phyloP scores from a whole-genome alignment of 164 flowering plant species.

The Aristolochia californica region DNA sequence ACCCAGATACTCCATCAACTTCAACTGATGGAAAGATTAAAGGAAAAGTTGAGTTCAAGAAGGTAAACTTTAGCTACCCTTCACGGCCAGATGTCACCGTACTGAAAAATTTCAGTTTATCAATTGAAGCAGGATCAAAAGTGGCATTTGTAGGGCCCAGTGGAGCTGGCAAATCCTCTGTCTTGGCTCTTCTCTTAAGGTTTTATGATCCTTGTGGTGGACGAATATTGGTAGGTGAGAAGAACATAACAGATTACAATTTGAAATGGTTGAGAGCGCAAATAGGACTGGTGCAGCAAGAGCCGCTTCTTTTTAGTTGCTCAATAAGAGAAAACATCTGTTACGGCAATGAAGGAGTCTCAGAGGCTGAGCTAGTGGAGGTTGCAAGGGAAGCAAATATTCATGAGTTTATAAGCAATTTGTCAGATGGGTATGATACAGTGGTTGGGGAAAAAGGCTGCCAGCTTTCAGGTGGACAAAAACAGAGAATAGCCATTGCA shows the following conservation, averaged over 20 bases:
- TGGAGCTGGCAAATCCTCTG: slow-evolving; percentile 69
- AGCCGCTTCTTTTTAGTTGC: slow-evolving; percentile 66
- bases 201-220: slow-evolving; percentile 54
- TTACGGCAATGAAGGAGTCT: slow-evolving; percentile 45
- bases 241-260: slow-evolving; percentile 34
- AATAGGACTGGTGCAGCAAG: slow-evolving; percentile 63
- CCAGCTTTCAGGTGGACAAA: slow-evolving; percentile 71
- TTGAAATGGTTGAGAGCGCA: slow-evolving; percentile 50
- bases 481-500: slow-evolving; percentile 69
- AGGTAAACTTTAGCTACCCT: slow-evolving; percentile 44
- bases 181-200: slow-evolving; percentile 48
- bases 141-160: slow-evolving; percentile 72
- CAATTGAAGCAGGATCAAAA: slow-evolving; percentile 42
- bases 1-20: slow-evolving; percentile 32
- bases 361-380: slow-evolving; percentile 48
- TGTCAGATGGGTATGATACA: slow-evolving; percentile 55
- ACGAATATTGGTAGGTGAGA: slow-evolving; percentile 38
- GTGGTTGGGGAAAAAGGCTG: slow-evolving; percentile 60
- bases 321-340: slow-evolving; percentile 56
- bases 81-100: slow-evolving; percentile 39
- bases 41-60: slow-evolving; percentile 39
- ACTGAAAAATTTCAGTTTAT: slow-evolving; percentile 37
- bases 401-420: slow-evolving; percentile 47
- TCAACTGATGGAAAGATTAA: slow-evolving; percentile 20
- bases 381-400: slow-evolving; percentile 44